Base-by-base conservation (phyloP, 257 asterid genomes). In the Verbena officinalis region DNA sequence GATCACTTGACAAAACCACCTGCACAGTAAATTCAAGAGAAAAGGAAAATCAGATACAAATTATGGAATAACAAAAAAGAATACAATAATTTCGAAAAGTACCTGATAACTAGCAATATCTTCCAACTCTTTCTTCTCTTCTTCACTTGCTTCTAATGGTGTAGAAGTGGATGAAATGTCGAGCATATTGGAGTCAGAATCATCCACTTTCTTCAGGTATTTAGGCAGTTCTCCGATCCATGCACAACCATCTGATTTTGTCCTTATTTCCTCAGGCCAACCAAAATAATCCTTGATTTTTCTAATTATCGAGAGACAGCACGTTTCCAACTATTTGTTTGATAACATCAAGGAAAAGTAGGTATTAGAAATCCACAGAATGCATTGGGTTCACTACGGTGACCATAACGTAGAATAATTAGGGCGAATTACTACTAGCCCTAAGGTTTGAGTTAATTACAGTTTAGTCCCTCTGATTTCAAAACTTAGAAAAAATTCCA, bases 61-160 rank as follows among this genome's bases (percentile, higher is more conserved):
- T 52, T 46, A 9, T 20, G 24, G 55, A 16, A 42, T 66, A 20
- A 0, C 54, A 49, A 14, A 40, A 50, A 17, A 38, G 48, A 36
- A 43, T 39, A 36, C 31, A 24, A 34, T 43, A 56, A 39, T 36
- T 34, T 69, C 46, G 15, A 46, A 27, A 62, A 36, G 70, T 67
- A 89, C 98, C 98, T 89, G 96, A 83, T 87, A 92, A 76, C 89
- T 92, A 64, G 95, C 93, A 67, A 87, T 84, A 61, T 83, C 95
- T 79, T 89, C 86, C 44, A 81, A 75, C 59, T 60, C 78, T 68
- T 82, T 82, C 46, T 68, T 80, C 49, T 83, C 93, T 73, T 83
- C 90, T 15, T 77, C 79, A 65, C 76, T 78, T 72, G 78, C 78
- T 67, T 24, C 75, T 16, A 75, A 61, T 65, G 68, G 69, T 30